These are phyloP conservation scores for Anisodus acutangulus DNA, from an alignment of 257 asterid species.

Conservation along the genomic window DNA sequence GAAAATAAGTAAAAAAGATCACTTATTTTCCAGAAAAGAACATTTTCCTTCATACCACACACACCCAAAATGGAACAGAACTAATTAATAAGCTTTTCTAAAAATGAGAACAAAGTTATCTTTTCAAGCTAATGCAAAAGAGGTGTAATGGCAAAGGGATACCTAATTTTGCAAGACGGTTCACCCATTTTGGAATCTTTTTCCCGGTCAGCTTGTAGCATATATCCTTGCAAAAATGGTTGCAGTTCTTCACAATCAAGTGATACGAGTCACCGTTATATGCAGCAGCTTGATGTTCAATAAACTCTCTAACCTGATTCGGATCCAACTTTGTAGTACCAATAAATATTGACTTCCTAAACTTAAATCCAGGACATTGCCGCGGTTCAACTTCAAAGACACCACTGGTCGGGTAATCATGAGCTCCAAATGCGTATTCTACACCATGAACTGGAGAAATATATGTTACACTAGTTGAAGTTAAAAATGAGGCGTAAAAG, in stretches of 20 bases:
- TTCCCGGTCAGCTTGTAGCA: conserved; percentile 81
- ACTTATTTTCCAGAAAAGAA: conserved; percentile 7
- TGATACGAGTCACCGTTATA: conserved; percentile 88
- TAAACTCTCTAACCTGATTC: conserved; percentile 73
- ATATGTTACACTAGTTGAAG: neutral
- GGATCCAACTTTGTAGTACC: conserved; percentile 76
- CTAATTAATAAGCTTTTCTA: neutral
- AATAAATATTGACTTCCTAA: conserved; percentile 75
- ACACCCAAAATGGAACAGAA: neutral
- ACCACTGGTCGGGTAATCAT: conserved; percentile 84
- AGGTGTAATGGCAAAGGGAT: conserved; percentile 28
- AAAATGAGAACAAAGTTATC: neutral
- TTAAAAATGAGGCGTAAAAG: neutral
- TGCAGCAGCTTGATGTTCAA: conserved; percentile 78
- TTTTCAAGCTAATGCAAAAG: neutral
- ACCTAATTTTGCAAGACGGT: conserved; percentile 92
- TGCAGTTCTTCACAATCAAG: conserved; percentile 91
- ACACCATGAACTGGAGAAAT: conserved; percentile 75
- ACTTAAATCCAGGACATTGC: conserved; percentile 91
- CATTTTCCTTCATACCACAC: too few relatives aligned
- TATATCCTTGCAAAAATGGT: conserved; percentile 91
- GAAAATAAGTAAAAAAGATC: too few relatives aligned
- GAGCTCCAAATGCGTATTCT: conserved; percentile 96
- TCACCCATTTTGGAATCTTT: conserved; percentile 90
- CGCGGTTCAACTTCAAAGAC: conserved; percentile 95